phyloP scores from a whole-genome alignment of 192 early-diverging fungal species.

The Coemansia sp. region DNA sequence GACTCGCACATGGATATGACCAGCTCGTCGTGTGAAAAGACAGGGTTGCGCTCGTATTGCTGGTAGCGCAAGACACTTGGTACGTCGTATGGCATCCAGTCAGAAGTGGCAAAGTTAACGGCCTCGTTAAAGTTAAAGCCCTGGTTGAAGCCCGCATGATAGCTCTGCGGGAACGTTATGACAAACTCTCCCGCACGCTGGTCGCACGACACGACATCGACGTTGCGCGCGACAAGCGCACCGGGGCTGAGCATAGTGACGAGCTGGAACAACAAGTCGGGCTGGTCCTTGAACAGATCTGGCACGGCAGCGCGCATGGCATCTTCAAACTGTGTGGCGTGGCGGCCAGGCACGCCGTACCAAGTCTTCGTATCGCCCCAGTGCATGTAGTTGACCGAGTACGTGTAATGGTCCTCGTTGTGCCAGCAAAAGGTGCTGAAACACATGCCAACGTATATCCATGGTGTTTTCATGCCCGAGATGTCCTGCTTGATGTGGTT shows the following conservation, averaged over 20 bases:
- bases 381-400: constrained; percentile 96
- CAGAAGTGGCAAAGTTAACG: constrained; percentile 93
- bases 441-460: constrained; percentile 96
- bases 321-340: constrained; percentile 82
- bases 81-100: constrained; percentile 85
- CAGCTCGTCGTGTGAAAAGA: constrained; percentile 96
- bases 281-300: constrained; percentile 87
- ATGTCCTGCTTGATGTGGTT: constrained; percentile 90
- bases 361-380: constrained; percentile 97
- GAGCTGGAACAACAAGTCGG: constrained; percentile 91
- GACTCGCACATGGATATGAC: constrained; percentile 64
- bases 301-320: constrained; percentile 79
- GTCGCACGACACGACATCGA: constrained; percentile 77
- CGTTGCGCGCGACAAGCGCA: constrained; percentile 68
- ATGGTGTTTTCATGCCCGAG: constrained; percentile 96
- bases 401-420: constrained; percentile 96
- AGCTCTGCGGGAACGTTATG: constrained; percentile 92
- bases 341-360: constrained; percentile 89
- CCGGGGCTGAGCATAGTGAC: constrained; percentile 90
- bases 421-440: constrained; percentile 99
- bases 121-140: constrained; percentile 97
- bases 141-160: constrained; percentile 97
- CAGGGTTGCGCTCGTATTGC: constrained; percentile 75
- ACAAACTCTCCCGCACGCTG: constrained; percentile 94
- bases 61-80: constrained; percentile 85